Evolutionary conservation across 2,329 filamentous ascomycete genomes (phyloP).

Genomic region (Coniochaeta hoffmannii): DNA sequence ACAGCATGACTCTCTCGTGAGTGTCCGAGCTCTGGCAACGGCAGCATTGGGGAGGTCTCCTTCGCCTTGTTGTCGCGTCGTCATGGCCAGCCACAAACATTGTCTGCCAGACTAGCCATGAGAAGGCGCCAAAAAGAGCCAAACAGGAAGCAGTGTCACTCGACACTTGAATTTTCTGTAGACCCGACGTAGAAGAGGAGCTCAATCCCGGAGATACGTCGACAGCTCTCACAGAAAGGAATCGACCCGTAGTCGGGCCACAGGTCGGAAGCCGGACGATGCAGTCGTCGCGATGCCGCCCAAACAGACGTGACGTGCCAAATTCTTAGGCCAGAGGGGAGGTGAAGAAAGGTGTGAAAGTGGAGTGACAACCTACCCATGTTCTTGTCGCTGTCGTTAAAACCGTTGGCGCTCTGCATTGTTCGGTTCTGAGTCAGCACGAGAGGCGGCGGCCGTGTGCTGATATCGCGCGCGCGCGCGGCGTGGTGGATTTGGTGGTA

Average conservation of each 20-base stretch:
- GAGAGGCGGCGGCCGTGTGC: neutral
- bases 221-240: too few species aligned
- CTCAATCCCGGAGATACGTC: too few species aligned
- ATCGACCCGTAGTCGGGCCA: neutral
- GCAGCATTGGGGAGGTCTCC: neutral
- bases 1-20: neutral
- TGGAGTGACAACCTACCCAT: neutral
- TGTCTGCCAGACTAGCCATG: neutral
- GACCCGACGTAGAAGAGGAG: too few species aligned
- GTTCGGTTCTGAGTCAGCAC: constrained; percentile 1
- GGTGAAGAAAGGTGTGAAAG: neutral
- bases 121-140: neutral
- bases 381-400: neutral
- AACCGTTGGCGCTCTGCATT: constrained; percentile 1
- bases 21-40: neutral
- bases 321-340: neutral
- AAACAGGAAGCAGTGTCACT: neutral
- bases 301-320: neutral
- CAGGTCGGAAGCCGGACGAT: neutral
- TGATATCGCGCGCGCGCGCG: neutral
- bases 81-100: neutral
- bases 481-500: neutral
- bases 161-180: too few species aligned
- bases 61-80: neutral
- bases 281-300: neutral